These are phyloP conservation scores for Pseudogymnoascus sp. DNA, from an alignment of 2,329 filamentous ascomycete species.

Conservation along the genomic window DNA sequence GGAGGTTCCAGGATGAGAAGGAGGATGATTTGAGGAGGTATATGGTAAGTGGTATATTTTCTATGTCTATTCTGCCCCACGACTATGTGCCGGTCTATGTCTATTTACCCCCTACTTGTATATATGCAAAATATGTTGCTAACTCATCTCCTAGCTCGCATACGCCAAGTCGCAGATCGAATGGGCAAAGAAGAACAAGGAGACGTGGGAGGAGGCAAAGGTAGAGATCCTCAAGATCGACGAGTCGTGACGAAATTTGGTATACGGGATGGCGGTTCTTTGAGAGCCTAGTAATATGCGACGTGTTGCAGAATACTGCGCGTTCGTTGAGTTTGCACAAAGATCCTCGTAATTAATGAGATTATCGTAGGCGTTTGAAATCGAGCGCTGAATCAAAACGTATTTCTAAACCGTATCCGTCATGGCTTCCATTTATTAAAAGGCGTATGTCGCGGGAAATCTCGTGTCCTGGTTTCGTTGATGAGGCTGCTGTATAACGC, in stretches of 20 bases:
- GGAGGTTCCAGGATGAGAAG: slow-evolving; percentile 90
- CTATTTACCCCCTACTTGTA: background rate
- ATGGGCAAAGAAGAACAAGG: slow-evolving; percentile 65
- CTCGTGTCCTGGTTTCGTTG: background rate
- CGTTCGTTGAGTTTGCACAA: slow-evolving; percentile 5
- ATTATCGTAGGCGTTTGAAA: background rate
- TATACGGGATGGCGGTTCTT: background rate
- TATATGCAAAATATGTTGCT: slow-evolving; percentile 11
- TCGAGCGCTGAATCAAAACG: slow-evolving; percentile 4
- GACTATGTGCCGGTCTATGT: background rate
- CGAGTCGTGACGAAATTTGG: slow-evolving; percentile 22
- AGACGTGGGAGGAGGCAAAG: slow-evolving; percentile 66
- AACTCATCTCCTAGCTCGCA: slow-evolving; percentile 45
- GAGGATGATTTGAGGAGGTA: slow-evolving; percentile 89
- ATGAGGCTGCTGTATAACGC: background rate
- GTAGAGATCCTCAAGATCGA: slow-evolving; percentile 63
- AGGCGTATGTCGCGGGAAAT: background rate
- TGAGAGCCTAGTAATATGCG: slow-evolving; percentile 1
- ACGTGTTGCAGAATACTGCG: background rate
- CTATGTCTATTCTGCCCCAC: background rate
- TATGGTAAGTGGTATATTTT: slow-evolving; percentile 61
- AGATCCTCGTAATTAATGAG: background rate
- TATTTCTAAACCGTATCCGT: background rate
- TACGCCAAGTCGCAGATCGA: slow-evolving; percentile 67
- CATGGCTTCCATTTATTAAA: background rate